A percentile compares a stretch with the other conserved stretches of the same genome.
Evolutionary conservation across 768 basidiomycete species (phyloP).

Genomic region (Cystofilobasidium ferigula): DNA sequence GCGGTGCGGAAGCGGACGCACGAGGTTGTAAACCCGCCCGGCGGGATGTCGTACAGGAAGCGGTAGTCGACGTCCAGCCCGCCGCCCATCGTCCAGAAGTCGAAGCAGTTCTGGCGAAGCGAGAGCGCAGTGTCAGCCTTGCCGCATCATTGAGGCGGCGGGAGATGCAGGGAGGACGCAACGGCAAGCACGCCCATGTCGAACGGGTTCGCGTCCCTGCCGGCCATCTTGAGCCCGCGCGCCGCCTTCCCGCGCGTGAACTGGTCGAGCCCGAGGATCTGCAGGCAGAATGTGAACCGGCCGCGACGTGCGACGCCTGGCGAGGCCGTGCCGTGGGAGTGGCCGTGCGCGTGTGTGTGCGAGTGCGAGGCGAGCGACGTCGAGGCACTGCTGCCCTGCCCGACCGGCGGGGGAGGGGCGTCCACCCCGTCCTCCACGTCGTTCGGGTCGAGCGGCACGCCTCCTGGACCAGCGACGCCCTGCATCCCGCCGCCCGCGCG

Average conservation of each 20-base stretch:
- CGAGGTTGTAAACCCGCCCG: constrained; percentile 47
- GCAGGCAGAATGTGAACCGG: constrained; percentile 51
- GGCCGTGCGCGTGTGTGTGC: constrained; percentile 25
- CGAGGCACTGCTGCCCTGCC: constrained; percentile 30
- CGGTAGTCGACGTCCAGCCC: constrained; percentile 88
- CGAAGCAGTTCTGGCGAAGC: constrained; percentile 50
- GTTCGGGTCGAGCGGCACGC: constrained; percentile 13
- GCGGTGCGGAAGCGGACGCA: neutral
- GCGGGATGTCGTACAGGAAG: constrained; percentile 73
- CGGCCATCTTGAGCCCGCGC: constrained; percentile 66
- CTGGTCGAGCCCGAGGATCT: constrained; percentile 81
- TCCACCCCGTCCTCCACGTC: constrained; percentile 33
- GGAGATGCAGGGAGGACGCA: constrained; percentile 23
- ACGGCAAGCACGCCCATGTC: constrained; percentile 55
- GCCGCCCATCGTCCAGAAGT: constrained; percentile 83
- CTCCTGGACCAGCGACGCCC: neutral
- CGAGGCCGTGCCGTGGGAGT: constrained; percentile 32
- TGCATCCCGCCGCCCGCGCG: neutral
- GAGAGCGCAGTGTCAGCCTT: too few species aligned
- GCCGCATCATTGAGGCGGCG: neutral
- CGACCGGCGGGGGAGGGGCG: constrained; percentile 6
- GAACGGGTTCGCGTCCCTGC: constrained; percentile 78
- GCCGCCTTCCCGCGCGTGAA: constrained; percentile 86
- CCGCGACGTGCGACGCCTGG: too few species aligned
- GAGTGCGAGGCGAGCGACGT: constrained; percentile 45